Conservation (phyloP, 2,329 filamentous ascomycete genomes). For the Scopulariopsis brevicaulis region DNA sequence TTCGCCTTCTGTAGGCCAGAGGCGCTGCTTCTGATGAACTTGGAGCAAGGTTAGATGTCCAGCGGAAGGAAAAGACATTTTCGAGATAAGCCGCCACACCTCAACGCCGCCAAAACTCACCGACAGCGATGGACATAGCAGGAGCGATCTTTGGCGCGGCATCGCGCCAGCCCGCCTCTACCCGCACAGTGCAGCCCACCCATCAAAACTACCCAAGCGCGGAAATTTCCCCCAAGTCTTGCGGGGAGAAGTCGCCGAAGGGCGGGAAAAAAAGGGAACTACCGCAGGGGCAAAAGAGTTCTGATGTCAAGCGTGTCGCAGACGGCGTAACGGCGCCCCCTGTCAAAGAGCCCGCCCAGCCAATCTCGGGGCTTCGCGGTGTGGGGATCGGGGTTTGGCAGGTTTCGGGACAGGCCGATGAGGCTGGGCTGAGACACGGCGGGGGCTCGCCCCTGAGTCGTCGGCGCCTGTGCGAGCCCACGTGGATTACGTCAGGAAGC, state of each 20-base stretch:
- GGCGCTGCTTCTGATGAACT: background rate
- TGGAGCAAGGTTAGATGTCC: background rate
- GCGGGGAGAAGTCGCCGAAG: no score
- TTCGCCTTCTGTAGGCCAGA: background rate
- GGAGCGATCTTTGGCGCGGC: background rate
- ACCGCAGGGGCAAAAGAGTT: background rate
- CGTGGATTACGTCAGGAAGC: no score
- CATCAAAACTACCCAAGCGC: background rate
- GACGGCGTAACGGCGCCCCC: background rate
- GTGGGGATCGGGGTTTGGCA: slow-evolving; percentile 3
- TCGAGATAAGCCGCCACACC: background rate
- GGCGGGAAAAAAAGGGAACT: background rate
- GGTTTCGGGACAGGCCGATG: slow-evolving; percentile 1
- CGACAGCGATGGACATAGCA: background rate
- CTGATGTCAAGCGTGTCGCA: slow-evolving; percentile 1
- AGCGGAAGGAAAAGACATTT: background rate
- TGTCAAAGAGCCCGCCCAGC: background rate
- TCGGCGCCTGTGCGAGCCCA: background rate
- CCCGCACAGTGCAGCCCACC: background rate
- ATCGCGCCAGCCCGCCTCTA: background rate
- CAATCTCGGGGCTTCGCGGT: slow-evolving; percentile 1
- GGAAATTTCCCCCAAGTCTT: no score
- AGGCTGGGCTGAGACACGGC: slow-evolving; percentile 2
- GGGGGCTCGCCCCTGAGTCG: background rate
- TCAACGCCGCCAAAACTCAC: background rate